Conservation (phyloP, 768 basidiomycete genomes). For the Trametes cingulata region DNA sequence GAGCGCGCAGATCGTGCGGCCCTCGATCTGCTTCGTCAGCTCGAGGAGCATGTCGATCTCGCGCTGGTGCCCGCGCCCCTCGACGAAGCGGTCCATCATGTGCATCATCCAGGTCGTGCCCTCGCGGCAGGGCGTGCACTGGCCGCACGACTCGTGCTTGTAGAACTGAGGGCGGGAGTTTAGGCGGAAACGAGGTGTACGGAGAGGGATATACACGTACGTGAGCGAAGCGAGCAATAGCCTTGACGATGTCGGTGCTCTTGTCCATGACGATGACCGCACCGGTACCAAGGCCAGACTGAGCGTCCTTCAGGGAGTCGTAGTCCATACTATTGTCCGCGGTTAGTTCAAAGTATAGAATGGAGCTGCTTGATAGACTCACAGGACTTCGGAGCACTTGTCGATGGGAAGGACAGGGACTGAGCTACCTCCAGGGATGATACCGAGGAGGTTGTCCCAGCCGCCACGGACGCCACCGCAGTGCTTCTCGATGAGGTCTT, state of each 20-base stretch:
- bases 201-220: conserved; percentile 36
- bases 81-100: conserved; percentile 98
- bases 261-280: conserved; percentile 99
- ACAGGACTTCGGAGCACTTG: conserved; percentile 86
- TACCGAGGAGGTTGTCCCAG: conserved; percentile 97
- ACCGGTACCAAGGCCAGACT: conserved; percentile 96
- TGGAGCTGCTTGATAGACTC: conserved; percentile 30
- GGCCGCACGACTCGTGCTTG: conserved; percentile 98
- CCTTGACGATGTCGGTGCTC: conserved; percentile 90
- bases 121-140: conserved; percentile 92
- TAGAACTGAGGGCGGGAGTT: conserved; percentile 64
- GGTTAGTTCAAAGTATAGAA: not conserved
- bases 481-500: conserved; percentile 94
- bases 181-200: not conserved
- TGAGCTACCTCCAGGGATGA: conserved; percentile 92
- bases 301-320: conserved; percentile 94
- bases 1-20: conserved; percentile 94
- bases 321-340: conserved; percentile 80
- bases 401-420: conserved; percentile 89
- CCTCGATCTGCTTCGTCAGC: conserved; percentile 97
- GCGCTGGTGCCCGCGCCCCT: conserved; percentile 85
- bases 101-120: conserved; percentile 99
- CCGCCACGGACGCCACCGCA: conserved; percentile 94
- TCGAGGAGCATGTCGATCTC: conserved; percentile 99
- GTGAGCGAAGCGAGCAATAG: conserved; percentile 91